A percentile compares a stretch with the other conserved stretches of the same genome.
Conservation (phyloP, 306 rosid genomes). For the Dalbergia cochinchinensis region DNA sequence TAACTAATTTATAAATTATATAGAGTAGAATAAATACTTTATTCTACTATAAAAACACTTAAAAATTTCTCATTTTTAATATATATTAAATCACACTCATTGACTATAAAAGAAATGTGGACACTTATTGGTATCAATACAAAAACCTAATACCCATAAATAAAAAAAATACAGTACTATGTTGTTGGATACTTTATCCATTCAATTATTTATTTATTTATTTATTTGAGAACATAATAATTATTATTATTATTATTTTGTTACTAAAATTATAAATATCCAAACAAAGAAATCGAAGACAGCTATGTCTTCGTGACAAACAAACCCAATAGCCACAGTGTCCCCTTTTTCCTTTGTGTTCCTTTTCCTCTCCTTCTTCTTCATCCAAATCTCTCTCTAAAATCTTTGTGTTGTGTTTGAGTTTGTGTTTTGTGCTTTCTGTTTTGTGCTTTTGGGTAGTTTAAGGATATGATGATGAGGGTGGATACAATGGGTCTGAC, state of each 20-base stretch:
- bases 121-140: no score
- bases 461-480: conserved; percentile 26
- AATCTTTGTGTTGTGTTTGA: neutral
- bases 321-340: neutral
- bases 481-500: conserved; percentile 48
- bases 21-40: no score
- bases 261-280: conserved; percentile 37
- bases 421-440: neutral
- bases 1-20: no score
- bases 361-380: neutral
- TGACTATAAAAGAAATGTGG: no score
- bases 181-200: conserved; percentile 49
- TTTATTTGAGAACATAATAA: neutral
- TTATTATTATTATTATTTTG: neutral
- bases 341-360: neutral
- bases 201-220: no score
- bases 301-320: conserved; percentile 5
- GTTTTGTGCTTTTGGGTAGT: neutral
- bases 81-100: no score
- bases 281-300: conserved; percentile 33
- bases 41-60: no score
- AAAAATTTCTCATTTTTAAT: no score
- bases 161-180: conserved; percentile 19
- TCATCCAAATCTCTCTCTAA: neutral
- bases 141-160: no score